Evolutionary conservation across 306 rosid species (phyloP).

Genomic region (Rubus idaeus): DNA sequence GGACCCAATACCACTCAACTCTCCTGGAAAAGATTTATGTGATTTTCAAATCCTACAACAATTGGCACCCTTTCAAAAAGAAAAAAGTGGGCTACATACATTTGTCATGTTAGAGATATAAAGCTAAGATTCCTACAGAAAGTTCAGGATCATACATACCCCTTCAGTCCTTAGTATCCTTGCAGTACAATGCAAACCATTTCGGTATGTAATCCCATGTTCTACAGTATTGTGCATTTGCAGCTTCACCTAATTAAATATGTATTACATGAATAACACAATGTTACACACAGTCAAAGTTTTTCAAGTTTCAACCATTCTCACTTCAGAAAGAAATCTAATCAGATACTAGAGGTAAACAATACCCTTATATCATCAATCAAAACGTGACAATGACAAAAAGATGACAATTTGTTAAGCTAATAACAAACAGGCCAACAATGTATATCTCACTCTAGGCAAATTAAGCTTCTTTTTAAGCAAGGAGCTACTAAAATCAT

Average conservation of each 20-base stretch:
- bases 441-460: not conserved
- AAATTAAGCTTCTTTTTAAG: not conserved
- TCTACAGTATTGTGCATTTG: slow-evolving; percentile 81
- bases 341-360: not conserved
- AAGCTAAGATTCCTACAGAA: slow-evolving; percentile 13
- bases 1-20: slow-evolving; percentile 26
- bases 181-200: slow-evolving; percentile 74
- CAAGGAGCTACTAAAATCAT: not conserved
- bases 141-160: slow-evolving; percentile 64
- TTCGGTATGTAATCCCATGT: slow-evolving; percentile 64
- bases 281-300: not conserved
- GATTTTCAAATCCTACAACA: slow-evolving; percentile 1
- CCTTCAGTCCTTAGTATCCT: slow-evolving; percentile 92
- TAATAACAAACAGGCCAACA: not conserved
- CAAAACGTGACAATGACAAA: not conserved
- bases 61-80: not conserved
- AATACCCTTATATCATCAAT: slow-evolving; percentile 18
- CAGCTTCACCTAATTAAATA: slow-evolving; percentile 64
- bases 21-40: not conserved
- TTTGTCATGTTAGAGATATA: not conserved
- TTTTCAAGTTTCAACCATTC: not conserved
- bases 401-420: not conserved
- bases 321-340: not conserved
- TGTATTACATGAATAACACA: not conserved
- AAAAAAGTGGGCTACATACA: not conserved